Evolutionary conservation across 2,329 filamentous ascomycete genomes (phyloP).

Genomic region (Epichloe sp.): DNA sequence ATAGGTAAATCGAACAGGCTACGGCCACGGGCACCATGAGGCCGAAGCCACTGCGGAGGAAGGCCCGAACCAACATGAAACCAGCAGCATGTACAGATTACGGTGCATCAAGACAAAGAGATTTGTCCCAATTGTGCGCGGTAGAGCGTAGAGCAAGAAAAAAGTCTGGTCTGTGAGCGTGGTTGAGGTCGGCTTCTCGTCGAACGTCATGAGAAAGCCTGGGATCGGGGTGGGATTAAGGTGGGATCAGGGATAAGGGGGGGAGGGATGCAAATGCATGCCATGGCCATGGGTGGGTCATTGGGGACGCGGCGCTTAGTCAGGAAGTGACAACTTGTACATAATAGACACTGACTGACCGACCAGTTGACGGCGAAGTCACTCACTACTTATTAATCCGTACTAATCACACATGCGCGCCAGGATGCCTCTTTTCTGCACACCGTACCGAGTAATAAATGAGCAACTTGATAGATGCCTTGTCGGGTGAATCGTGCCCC

Average conservation of each 20-base stretch:
- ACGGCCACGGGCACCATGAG: conserved; percentile 49
- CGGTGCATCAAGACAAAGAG: conserved; percentile 1
- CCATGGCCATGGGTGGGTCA: neutral
- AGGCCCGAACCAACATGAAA: conserved; percentile 40
- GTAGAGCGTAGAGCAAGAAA: neutral
- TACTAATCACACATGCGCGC: too few species aligned
- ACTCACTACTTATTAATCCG: too few species aligned
- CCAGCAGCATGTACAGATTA: conserved; percentile 20
- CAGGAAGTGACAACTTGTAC: neutral
- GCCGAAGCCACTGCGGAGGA: conserved; percentile 44
- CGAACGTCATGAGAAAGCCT: neutral
- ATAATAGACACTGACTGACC: too few species aligned
- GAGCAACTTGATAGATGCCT: too few species aligned
- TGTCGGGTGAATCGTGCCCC: neutral
- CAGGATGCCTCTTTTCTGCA: too few species aligned
- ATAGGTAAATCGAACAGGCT: conserved; percentile 63
- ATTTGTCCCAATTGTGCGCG: neutral
- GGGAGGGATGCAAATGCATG: neutral
- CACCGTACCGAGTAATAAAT: too few species aligned
- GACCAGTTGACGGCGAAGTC: too few species aligned
- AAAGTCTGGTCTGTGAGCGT: neutral
- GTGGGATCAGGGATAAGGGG: neutral
- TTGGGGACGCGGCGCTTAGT: neutral
- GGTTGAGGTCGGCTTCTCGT: neutral
- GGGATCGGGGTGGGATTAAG: neutral